Conservation (phyloP, 192 early-diverging fungal genomes). For the Umbelopsis vinacea region DNA sequence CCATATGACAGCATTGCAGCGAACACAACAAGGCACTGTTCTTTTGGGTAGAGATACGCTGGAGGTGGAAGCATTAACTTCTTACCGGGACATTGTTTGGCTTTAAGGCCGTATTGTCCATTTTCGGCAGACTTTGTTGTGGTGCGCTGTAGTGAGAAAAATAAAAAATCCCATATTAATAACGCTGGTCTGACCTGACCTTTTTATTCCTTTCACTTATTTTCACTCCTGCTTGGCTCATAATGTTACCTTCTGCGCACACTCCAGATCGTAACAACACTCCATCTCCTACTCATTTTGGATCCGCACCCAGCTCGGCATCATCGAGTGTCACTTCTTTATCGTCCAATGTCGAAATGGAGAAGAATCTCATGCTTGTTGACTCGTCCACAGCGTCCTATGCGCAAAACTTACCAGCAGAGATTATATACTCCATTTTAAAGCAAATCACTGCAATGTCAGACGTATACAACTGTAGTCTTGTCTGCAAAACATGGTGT, state of each 20-base stretch:
- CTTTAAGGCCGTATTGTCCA: background rate
- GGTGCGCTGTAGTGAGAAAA: background rate
- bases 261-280: constrained; percentile 11
- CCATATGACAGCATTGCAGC: constrained; percentile 62
- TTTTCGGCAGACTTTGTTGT: background rate
- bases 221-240: background rate
- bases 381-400: background rate
- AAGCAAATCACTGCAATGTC: constrained; percentile 43
- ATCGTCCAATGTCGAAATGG: constrained; percentile 20
- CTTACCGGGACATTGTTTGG: constrained; percentile 15
- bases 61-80: background rate
- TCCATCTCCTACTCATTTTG: constrained; percentile 15
- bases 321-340: constrained; percentile 22
- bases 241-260: constrained; percentile 10
- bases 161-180: background rate
- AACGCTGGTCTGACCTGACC: background rate
- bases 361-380: background rate
- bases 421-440: constrained; percentile 57
- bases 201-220: constrained; percentile 10
- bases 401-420: constrained; percentile 48
- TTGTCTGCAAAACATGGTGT: constrained; percentile 59
- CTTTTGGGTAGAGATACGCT: constrained; percentile 41
- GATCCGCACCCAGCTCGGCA: background rate
- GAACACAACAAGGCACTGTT: constrained; percentile 62
- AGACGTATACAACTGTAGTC: constrained; percentile 51